Percentiles rank a stretch among this genome's conserved stretches.
phyloP scores from a whole-genome alignment of 768 basidiomycete species.

The Boletus barrowsii region DNA sequence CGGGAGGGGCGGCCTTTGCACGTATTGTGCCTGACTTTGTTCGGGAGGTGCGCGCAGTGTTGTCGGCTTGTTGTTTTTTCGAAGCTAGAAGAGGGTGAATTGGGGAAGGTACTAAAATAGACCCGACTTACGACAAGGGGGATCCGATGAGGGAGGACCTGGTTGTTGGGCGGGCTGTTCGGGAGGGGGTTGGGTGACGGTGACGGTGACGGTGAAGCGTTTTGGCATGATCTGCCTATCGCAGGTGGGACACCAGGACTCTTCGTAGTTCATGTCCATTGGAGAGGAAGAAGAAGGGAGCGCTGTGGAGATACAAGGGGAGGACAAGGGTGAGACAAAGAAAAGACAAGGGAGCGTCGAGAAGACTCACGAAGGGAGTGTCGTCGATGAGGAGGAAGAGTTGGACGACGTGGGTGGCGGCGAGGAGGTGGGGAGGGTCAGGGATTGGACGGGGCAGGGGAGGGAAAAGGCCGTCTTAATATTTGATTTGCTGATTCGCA shows the following conservation, averaged over 20 bases:
- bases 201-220: conserved; percentile 52
- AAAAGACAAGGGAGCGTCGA: conserved; percentile 3
- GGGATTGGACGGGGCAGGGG: conserved; percentile 24
- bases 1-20: conserved; percentile 36
- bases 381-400: background rate
- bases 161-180: conserved; percentile 18
- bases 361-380: conserved; percentile 10
- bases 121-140: conserved; percentile 35
- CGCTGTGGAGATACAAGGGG: conserved; percentile 11
- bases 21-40: conserved; percentile 37
- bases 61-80: conserved; percentile 29
- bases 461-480: conserved; percentile 34
- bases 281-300: conserved; percentile 10
- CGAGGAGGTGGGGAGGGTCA: conserved; percentile 20
- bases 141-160: conserved; percentile 39
- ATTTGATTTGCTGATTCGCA: conserved; percentile 39
- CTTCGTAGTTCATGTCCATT: conserved; percentile 50
- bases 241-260: conserved; percentile 81
- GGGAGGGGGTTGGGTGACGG: conserved; percentile 31
- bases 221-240: conserved; percentile 79
- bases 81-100: conserved; percentile 14
- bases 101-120: background rate
- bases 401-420: conserved; percentile 18
- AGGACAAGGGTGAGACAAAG: conserved; percentile 21
- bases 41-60: conserved; percentile 29